Conservation (phyloP, 2,329 filamentous ascomycete species). For the Septoria linicola region DNA sequence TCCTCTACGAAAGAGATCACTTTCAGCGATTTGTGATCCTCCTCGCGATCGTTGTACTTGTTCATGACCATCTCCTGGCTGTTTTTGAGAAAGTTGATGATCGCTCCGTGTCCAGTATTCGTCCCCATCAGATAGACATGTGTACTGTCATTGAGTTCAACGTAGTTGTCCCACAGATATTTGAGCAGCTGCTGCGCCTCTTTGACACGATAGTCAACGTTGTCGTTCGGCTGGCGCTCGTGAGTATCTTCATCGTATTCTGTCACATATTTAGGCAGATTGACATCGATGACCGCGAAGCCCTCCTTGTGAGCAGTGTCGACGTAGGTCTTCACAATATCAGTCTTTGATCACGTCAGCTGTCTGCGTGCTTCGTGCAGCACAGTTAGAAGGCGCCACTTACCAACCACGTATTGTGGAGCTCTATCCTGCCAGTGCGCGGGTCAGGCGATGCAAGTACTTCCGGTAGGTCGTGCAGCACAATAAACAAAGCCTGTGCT, state of each 20-base stretch:
- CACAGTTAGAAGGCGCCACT: conserved; percentile 41
- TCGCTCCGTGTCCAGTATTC: conserved; percentile 81
- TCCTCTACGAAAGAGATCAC: conserved; percentile 80
- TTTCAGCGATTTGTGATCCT: conserved; percentile 66
- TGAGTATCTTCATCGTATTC: conserved; percentile 46
- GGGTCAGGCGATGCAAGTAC: conserved; percentile 45
- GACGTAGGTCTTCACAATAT: conserved; percentile 76
- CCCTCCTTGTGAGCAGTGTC: conserved; percentile 75
- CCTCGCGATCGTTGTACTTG: conserved; percentile 58
- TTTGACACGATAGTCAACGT: conserved; percentile 38
- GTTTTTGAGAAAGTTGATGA: conserved; percentile 72
- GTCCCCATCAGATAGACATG: conserved; percentile 84
- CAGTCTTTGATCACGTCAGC: conserved; percentile 63
- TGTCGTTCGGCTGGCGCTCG: conserved; percentile 51
- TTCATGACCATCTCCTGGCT: conserved; percentile 5
- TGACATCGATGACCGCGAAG: conserved; percentile 87
- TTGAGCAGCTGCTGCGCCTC: conserved; percentile 69
- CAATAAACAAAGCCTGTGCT: conserved; percentile 66
- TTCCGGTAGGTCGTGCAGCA: conserved; percentile 72
- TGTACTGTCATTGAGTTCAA: conserved; percentile 69
- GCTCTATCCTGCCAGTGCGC: conserved; percentile 66
- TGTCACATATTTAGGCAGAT: conserved; percentile 76
- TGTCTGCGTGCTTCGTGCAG: conserved; percentile 35
- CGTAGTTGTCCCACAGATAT: conserved; percentile 96
- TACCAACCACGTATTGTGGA: conserved; percentile 88